Percentiles rank a stretch among this genome's conserved stretches.
Conservation (phyloP, 345 rosid genomes). For the Gossypium thurberi region DNA sequence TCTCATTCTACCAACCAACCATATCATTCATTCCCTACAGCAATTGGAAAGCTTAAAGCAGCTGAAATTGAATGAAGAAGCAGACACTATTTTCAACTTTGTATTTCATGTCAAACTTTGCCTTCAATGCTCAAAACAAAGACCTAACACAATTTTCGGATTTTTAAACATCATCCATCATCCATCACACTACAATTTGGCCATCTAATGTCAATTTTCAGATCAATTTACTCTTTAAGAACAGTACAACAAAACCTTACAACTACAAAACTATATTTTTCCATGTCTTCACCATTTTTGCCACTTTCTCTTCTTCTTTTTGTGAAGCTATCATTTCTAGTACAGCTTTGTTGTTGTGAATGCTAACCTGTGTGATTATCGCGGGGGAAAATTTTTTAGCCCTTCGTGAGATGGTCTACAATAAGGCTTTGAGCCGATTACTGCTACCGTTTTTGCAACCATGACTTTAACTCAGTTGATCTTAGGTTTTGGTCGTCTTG, state of each 20-base stretch:
- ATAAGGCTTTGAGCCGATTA: neutral
- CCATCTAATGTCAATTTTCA: neutral
- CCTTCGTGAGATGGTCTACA: neutral
- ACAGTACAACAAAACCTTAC: neutral
- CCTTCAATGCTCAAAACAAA: neutral
- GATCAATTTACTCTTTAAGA: neutral
- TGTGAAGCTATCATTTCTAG: neutral
- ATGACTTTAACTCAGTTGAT: slow-evolving; percentile 49
- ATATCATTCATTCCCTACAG: too few relatives aligned
- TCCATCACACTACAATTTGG: neutral
- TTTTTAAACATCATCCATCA: neutral
- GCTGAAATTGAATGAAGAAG: neutral
- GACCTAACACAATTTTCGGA: neutral
- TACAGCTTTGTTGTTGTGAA: neutral
- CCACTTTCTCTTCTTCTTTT: neutral
- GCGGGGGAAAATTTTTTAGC: neutral
- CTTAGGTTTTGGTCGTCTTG: slow-evolving; percentile 83
- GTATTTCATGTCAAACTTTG: neutral
- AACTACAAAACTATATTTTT: neutral
- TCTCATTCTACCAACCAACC: too few relatives aligned
- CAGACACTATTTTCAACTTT: neutral
- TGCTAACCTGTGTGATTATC: neutral
- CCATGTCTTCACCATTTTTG: neutral
- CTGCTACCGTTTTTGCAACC: neutral
- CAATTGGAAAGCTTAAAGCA: neutral